These are phyloP conservation scores for Penicillium turbatum DNA, from an alignment of 495 filamentous ascomycete species.

Conservation along the genomic window DNA sequence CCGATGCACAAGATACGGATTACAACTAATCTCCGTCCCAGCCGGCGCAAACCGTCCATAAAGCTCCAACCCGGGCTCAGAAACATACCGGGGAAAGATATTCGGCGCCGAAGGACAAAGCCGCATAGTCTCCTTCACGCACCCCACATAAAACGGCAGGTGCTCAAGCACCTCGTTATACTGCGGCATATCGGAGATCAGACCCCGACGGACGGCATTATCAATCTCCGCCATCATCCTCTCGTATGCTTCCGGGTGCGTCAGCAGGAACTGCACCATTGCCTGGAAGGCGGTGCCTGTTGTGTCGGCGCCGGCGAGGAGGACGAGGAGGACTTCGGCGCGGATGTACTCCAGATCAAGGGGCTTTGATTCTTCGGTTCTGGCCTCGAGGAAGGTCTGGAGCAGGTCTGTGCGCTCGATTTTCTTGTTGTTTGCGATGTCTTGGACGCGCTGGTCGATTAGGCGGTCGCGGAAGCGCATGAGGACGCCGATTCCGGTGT, in stretches of 20 bases:
- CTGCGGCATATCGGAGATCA: slow-evolving; percentile 33
- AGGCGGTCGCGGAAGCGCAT: slow-evolving; percentile 51
- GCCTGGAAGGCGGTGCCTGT: slow-evolving; percentile 54
- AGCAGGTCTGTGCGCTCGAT: slow-evolving; percentile 26
- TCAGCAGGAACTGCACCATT: slow-evolving; percentile 50
- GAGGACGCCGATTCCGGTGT: slow-evolving; percentile 39
- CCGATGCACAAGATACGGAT: slow-evolving; percentile 51
- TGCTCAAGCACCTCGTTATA: slow-evolving; percentile 42
- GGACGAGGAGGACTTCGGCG: slow-evolving; percentile 51
- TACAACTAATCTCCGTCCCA: slow-evolving; percentile 55
- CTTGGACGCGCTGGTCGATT: slow-evolving; percentile 34
- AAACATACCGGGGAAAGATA: slow-evolving; percentile 44
- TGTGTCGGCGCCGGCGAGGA: slow-evolving; percentile 64
- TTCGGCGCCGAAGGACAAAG: slow-evolving; percentile 51
- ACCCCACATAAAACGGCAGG: slow-evolving; percentile 46
- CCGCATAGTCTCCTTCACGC: slow-evolving; percentile 51
- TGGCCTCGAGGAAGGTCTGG: slow-evolving; percentile 41
- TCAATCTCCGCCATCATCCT: slow-evolving; percentile 57
- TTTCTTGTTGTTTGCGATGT: slow-evolving; percentile 27
- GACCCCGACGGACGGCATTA: slow-evolving; percentile 36
- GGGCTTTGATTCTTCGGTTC: slow-evolving; percentile 42
- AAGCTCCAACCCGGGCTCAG: slow-evolving; percentile 49
- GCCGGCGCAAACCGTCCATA: slow-evolving; percentile 51
- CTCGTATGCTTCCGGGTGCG: slow-evolving; percentile 41
- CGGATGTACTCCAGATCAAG: slow-evolving; percentile 49